A percentile compares a stretch with the other conserved stretches of the same genome.
phyloP scores from a whole-genome alignment of 1,284 basidiomycete genomes.

The Irpex rosettiformis region DNA sequence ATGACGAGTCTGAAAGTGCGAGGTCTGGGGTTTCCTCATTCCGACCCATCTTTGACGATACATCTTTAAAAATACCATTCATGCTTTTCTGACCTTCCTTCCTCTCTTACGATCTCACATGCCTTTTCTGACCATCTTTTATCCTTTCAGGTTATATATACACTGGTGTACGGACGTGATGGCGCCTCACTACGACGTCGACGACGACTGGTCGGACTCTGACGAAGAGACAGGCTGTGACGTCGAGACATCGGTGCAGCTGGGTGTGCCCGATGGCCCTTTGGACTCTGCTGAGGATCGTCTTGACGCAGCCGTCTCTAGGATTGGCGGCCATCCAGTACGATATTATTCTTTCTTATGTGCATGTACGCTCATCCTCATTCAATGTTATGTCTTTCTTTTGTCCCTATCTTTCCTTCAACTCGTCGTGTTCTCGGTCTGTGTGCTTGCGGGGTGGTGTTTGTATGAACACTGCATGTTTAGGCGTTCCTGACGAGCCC shows the following conservation, averaged over 20 bases:
- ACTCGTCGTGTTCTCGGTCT: neutral
- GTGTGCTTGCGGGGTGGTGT: too few species aligned
- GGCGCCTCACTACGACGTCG: slow-evolving; percentile 23
- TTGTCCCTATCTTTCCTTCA: slow-evolving; percentile 2
- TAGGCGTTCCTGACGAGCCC: slow-evolving; percentile 31
- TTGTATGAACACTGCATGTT: neutral
- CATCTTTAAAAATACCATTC: slow-evolving; percentile 70
- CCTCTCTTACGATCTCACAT: slow-evolving; percentile 8
- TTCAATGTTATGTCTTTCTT: slow-evolving; percentile 24
- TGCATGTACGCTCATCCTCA: slow-evolving; percentile 40
- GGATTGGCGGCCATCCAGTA: slow-evolving; percentile 85
- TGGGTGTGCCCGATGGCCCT: slow-evolving; percentile 74
- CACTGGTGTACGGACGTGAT: slow-evolving; percentile 10
- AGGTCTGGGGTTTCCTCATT: slow-evolving; percentile 59
- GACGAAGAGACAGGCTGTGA: slow-evolving; percentile 64
- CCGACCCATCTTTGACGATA: slow-evolving; percentile 59
- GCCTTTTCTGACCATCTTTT: slow-evolving; percentile 2
- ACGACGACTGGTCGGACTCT: slow-evolving; percentile 75
- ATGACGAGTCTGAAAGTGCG: slow-evolving; percentile 84
- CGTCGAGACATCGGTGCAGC: slow-evolving; percentile 66
- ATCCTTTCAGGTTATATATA: slow-evolving; percentile 7
- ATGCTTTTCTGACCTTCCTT: slow-evolving; percentile 74
- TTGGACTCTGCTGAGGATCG: slow-evolving; percentile 55
- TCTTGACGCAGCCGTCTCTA: slow-evolving; percentile 73
- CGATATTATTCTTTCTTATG: slow-evolving; percentile 40